Percentiles rank a stretch among this genome's conserved stretches.
phyloP scores from a whole-genome alignment of 106 monocot genomes.

The Xerophyta viscosa region DNA sequence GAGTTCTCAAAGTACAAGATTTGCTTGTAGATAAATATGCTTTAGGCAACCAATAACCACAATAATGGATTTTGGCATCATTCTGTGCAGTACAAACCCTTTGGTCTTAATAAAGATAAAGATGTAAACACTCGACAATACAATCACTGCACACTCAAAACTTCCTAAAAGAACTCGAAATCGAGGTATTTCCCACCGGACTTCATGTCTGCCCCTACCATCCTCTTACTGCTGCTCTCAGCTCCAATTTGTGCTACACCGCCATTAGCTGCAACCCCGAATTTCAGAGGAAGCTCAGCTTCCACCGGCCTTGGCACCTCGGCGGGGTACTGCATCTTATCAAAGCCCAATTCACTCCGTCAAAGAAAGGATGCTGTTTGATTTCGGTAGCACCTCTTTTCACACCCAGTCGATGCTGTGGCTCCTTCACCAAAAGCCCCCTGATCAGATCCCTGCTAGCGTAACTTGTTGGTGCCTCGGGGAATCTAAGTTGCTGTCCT shows the following conservation, averaged over 20 bases:
- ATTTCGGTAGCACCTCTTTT: constrained; percentile 52
- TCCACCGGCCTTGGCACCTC: constrained; percentile 48
- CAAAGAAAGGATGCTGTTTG: constrained; percentile 55
- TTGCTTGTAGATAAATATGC: background rate
- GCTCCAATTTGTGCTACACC: constrained; percentile 3
- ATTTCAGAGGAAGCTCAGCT: constrained; percentile 23
- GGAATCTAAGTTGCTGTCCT: constrained; percentile 45
- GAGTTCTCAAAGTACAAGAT: no score
- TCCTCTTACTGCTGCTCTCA: constrained; percentile 37
- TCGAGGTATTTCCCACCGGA: constrained; percentile 51
- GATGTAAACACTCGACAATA: constrained; percentile 2
- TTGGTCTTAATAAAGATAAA: background rate
- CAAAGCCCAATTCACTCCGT: constrained; percentile 51
- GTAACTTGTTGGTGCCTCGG: constrained; percentile 39
- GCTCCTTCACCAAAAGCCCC: constrained; percentile 41
- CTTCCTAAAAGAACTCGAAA: constrained; percentile 56
- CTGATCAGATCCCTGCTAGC: constrained; percentile 42
- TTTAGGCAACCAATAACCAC: background rate
- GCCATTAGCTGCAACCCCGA: constrained; percentile 14
- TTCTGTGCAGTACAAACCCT: background rate
- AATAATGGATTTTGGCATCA: background rate
- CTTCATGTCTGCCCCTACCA: constrained; percentile 32
- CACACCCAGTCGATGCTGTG: constrained; percentile 41
- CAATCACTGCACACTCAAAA: constrained; percentile 4
- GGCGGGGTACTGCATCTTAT: constrained; percentile 65